Conservation (phyloP, 768 basidiomycete genomes). For the Phanerochaete carnosa region DNA sequence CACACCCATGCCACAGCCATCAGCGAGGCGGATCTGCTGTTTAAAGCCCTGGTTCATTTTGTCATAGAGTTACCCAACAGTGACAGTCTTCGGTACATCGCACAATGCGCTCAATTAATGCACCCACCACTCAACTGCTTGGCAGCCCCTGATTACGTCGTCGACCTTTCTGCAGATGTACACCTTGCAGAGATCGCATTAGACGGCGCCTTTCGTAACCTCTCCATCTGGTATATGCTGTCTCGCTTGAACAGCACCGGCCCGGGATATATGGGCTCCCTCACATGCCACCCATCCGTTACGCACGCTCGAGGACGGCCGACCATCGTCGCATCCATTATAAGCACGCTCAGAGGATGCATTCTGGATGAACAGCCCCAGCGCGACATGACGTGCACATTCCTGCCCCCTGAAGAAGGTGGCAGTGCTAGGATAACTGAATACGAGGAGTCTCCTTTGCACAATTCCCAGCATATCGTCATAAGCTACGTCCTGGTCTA, state of each 20-base stretch:
- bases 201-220: neutral
- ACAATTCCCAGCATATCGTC: neutral
- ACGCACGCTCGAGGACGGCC: neutral
- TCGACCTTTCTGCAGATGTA: neutral
- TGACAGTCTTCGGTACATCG: neutral
- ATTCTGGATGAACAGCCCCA: neutral
- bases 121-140: neutral
- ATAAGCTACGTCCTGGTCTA: neutral
- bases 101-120: neutral
- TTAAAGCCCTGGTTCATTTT: neutral
- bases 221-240: neutral
- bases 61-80: neutral
- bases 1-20: too few relatives aligned
- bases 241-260: neutral
- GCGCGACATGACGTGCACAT: neutral
- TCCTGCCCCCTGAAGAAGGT: neutral
- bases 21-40: neutral
- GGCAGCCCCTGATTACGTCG: neutral
- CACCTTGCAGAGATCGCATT: neutral
- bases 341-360: neutral
- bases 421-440: neutral
- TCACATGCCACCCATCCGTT: neutral
- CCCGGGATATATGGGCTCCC: neutral
- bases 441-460: neutral
- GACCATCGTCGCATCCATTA: neutral